Conservation (phyloP, 352 stramenopile genomes). For the Phytophthora cactorum region DNA sequence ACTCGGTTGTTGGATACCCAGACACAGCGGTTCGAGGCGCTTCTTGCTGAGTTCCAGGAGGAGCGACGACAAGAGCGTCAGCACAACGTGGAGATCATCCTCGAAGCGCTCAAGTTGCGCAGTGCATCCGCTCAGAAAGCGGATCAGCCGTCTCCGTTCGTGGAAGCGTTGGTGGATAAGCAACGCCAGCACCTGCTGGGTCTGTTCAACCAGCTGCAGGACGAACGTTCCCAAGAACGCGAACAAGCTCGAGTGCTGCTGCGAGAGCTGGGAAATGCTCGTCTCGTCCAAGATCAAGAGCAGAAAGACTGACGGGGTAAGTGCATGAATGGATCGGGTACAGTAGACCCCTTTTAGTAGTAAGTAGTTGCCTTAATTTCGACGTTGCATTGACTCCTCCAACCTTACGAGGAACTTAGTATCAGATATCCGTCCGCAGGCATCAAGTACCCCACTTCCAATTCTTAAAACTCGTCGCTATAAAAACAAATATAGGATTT, state of each 20-base stretch:
- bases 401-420: background rate
- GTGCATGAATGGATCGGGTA: slow-evolving; percentile 18
- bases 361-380: slow-evolving; percentile 31
- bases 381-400: slow-evolving; percentile 25
- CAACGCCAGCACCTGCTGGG: slow-evolving; percentile 42
- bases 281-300: slow-evolving; percentile 30
- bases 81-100: slow-evolving; percentile 48
- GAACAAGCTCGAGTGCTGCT: slow-evolving; percentile 41
- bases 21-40: slow-evolving; percentile 41
- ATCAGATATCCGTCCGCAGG: slow-evolving; percentile 10
- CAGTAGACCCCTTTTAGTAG: slow-evolving; percentile 10
- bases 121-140: slow-evolving; percentile 27
- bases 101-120: slow-evolving; percentile 43
- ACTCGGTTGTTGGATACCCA: slow-evolving; percentile 42
- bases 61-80: slow-evolving; percentile 47
- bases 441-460: slow-evolving; percentile 17
- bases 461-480: slow-evolving; percentile 1
- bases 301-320: slow-evolving; percentile 20
- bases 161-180: slow-evolving; percentile 45
- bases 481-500: slow-evolving; percentile 7
- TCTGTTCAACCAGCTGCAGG: slow-evolving; percentile 47
- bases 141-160: slow-evolving; percentile 34
- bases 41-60: slow-evolving; percentile 49
- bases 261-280: slow-evolving; percentile 29
- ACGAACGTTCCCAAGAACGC: slow-evolving; percentile 40